Base-by-base conservation (phyloP, 768 basidiomycete species). In the Termitomyces sp. region DNA sequence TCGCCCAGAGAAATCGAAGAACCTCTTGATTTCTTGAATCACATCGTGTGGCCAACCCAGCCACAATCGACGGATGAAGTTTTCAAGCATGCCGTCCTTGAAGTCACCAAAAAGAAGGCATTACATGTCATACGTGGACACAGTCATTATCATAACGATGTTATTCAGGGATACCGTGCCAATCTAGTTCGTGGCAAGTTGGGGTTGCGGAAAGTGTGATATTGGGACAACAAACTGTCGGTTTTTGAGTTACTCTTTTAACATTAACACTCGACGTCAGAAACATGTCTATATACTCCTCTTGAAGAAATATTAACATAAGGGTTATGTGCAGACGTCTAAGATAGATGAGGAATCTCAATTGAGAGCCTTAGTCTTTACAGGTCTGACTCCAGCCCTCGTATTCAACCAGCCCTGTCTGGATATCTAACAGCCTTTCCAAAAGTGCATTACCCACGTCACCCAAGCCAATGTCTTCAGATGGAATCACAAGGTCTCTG, bases 391-490 rank as follows among this genome's bases (percentile, higher is more conserved):
- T 80, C 90, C 90, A 93, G 13, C 75, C 80, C 56, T 85, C 74
- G 65, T 82, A 89, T 51, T 82, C 76, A 10, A 72, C 68, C 64
- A 74, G 75, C 3, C 90, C 91, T 60, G 85, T 84, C 73, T 92
- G 92, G 44, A 93, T 85, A 45, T 79, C 88, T 16, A 81, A 70
- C 29, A 95, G 77, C 61, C 80, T 78, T 57, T 80, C 74, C 62
- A 81, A 78, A n/a, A 95, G 69, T 18, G 82, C 87, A 31, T 77
- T 74, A 0, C 86, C 88, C 28, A 96, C 79, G 1, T 73, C 73
- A 0, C 82, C 82, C 26, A 82, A 46, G 0, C 79, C 79, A 9
- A 62, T 64, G 41, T 75, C 73, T 31, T 84, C 75, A 18, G 70
- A 73, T 0, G 84, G 86, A 10, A 90, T 67, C 4, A 71, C 60